Evolutionary conservation across 2,329 filamentous ascomycete species (phyloP), one percentile per base, ranked within the genome.

Genomic region (Myriosclerotinia scirpicola): DNA sequence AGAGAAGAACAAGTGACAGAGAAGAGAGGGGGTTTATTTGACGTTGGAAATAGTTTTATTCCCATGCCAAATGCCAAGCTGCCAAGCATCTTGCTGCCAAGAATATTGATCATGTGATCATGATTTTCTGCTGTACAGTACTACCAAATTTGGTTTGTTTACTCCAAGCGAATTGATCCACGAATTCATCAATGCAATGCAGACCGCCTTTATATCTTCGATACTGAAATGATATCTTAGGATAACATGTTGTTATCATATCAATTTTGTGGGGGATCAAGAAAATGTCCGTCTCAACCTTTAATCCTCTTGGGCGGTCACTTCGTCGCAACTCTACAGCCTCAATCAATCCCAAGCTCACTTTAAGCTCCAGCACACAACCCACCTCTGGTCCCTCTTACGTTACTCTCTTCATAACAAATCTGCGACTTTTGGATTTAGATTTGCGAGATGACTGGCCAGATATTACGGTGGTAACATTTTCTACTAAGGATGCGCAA

Each of bases 381-480:
- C 63, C 69, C 40, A 14, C 58, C 1, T 71, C 76, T 26, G 76
- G 80, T 52, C 80, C 83, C 20, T 83, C 84, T 20, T 82, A 87
- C 72, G 75, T 89, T 46, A 78, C 83, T 20, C 81, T 93, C 14
- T 95, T 97, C 76, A 81, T 97, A 63, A 92, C 89, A 46, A 97
- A 96, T 75, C 79, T 97, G 52, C 90, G 89, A 50, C 85, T 98
- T 3, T 83, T 99, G 36, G 87, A 96, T 73, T 84, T 98, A 40
- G 90, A 97, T 74, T 80, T 84, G 60, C 84, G 84, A 0, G 81
- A 86, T 0, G 92, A 96, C 78, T 97, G 93, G 91, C 94, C 94
- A 0, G 83, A 80, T 22, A 90, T 97, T 66, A 87, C 85, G 1
- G 76, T 83, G 0, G 82, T 88, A 60, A 90, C 90, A 2, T 92